Evolutionary conservation across 805 yeast genomes (phyloP).

Genomic region (Ogataea angusta): DNA sequence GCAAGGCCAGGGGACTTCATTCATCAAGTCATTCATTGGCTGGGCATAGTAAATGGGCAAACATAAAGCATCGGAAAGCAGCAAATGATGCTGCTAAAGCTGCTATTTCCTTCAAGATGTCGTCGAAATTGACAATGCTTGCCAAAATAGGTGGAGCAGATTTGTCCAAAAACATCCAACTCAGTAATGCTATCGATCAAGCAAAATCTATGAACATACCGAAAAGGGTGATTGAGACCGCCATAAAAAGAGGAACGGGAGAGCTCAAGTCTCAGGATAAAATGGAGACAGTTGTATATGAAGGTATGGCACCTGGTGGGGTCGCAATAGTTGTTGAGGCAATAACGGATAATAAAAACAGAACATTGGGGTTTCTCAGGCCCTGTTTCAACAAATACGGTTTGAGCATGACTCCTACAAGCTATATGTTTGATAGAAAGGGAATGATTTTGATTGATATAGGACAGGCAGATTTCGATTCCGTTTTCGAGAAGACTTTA

Average conservation of each 20-base stretch:
- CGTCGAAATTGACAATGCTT: constrained; percentile 71
- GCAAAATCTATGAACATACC: constrained; percentile 77
- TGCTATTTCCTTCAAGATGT: constrained; percentile 63
- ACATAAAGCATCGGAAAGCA: constrained; percentile 90
- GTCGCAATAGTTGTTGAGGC: constrained; percentile 84
- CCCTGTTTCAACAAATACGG: constrained; percentile 71
- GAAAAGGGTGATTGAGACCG: constrained; percentile 82
- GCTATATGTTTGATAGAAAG: constrained; percentile 70
- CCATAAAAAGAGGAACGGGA: constrained; percentile 82
- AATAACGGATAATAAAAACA: constrained; percentile 79
- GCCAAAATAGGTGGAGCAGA: constrained; percentile 75
- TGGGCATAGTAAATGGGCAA: constrained; percentile 96
- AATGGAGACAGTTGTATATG: constrained; percentile 64
- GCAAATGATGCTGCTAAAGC: constrained; percentile 82
- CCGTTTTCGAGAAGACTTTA: constrained; percentile 66
- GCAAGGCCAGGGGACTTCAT: too few relatives aligned
- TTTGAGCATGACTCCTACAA: constrained; percentile 65
- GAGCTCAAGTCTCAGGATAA: constrained; percentile 44
- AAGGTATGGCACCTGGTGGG: constrained; percentile 92
- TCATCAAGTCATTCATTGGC: constrained; percentile 31
- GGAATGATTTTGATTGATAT: constrained; percentile 66
- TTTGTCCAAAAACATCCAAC: constrained; percentile 51
- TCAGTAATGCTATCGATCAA: constrained; percentile 70
- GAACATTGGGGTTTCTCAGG: constrained; percentile 75
- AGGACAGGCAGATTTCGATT: constrained; percentile 45